Evolutionary conservation across 1,284 basidiomycete genomes (phyloP).

Genomic region (Ceratobasidium sp.): DNA sequence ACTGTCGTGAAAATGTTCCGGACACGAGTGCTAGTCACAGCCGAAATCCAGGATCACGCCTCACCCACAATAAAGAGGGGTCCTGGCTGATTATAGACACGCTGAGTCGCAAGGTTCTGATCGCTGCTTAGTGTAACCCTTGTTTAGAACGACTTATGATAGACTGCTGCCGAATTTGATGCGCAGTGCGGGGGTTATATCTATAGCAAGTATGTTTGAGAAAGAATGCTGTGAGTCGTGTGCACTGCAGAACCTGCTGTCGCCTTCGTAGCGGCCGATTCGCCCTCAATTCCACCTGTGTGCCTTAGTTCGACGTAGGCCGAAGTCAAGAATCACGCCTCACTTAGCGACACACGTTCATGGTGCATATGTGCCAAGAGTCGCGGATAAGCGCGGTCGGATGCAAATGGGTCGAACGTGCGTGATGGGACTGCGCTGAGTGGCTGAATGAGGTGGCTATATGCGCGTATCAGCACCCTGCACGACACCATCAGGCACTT

Average conservation of each 20-base stretch:
- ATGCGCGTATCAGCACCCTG: slow-evolving; percentile 18
- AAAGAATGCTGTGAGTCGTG: slow-evolving; percentile 7
- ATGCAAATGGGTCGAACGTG: slow-evolving; percentile 38
- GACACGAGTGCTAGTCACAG: too few species aligned
- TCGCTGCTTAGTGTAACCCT: not conserved
- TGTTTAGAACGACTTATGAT: slow-evolving; percentile 2
- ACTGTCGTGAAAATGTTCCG: too few species aligned
- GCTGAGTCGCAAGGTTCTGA: not conserved
- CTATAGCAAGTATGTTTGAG: not conserved
- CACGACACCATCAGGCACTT: slow-evolving; percentile 19
- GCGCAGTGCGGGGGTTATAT: not conserved
- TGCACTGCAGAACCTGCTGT: not conserved
- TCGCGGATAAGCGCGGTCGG: slow-evolving; percentile 16
- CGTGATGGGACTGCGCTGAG: slow-evolving; percentile 7
- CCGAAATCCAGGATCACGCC: too few species aligned
- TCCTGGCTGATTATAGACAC: not conserved
- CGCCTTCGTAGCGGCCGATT: not conserved
- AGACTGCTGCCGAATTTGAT: slow-evolving; percentile 25
- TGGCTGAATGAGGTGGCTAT: slow-evolving; percentile 18
- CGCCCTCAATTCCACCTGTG: not conserved
- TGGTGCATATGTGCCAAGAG: slow-evolving; percentile 34
- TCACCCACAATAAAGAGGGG: too few species aligned
- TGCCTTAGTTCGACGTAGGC: not conserved
- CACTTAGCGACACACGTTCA: slow-evolving; percentile 35
- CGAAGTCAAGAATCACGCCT: not conserved